Base-by-base conservation (phyloP, 1,139 yeast genomes). In the Diutina neorugosa region DNA sequence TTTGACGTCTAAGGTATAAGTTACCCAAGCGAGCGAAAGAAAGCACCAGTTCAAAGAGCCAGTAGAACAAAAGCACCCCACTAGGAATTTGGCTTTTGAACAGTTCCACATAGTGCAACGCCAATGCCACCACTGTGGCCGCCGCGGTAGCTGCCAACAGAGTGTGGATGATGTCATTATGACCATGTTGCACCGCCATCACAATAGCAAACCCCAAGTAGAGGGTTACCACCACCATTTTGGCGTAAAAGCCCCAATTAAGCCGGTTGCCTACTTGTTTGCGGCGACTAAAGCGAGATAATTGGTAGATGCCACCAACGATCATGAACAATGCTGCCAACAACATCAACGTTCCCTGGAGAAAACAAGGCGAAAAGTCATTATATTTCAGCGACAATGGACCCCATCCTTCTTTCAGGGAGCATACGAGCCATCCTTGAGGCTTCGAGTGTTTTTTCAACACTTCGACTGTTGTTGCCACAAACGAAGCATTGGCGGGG, bases 361-460 rank as follows among this genome's bases (percentile, higher is more conserved):
- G 72, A 62, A 91, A 84, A 62, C 98, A 91, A 2, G 93, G 86
- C 0, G 96, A 82, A 55, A 89, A 76, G 61, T 86, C 95, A 52
- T 80, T 80, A 60, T 80, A 80, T 7, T 60, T 53, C 47, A 73
- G 53, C 75, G 86, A 70, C 9, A 86, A 66, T 0, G 94, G 88
- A 1, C 87, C 86, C 83, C 90, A 86, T 1, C 96, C 96, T 57
- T 83, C 89, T 8, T 16, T 23, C 12, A 4, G 18, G 21, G 14
- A 21, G 18, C 50, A 46, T 4, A 7, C 21, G 23, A 46, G 40
- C 50, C 50, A 46, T 6, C 50, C 50, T 3, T 27, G 9, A 11
- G 18, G 43, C 7, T 40, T n/a, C 11, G 19, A 20, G 9, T 40
- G 18, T 16, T 40, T 40, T 4, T n/a, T 18, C 18, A 18, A n/a